These are phyloP conservation scores for Brassica napus DNA, from an alignment of 345 rosid genomes.

Conservation along the genomic window Da-Ae NC_063435.1:25700501-25701000, in stretches of 20 bases:
- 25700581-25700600: slow-evolving; percentile 88
- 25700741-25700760: slow-evolving; percentile 1
- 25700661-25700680: not conserved
- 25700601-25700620: slow-evolving; percentile 69
- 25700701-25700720: not conserved
- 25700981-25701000: not conserved
- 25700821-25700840: too few species aligned
- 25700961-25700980: too few species aligned
- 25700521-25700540: slow-evolving; percentile 95
- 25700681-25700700: not conserved
- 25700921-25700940: too few species aligned
- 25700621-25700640: not conserved
- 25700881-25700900: too few species aligned
- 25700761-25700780: slow-evolving; percentile 96
- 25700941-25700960: too few species aligned
- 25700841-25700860: too few species aligned
- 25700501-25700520: slow-evolving; percentile 95
- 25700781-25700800: slow-evolving; percentile 70
- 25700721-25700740: too few species aligned
- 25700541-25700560: slow-evolving; percentile 95
- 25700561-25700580: slow-evolving; percentile 79
- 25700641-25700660: not conserved
- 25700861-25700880: too few species aligned
- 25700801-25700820: too few species aligned
- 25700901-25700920: too few species aligned